Evolutionary conservation across 2,329 filamentous ascomycete genomes (phyloP).

Genomic region (Colletotrichum costaricense): DNA sequence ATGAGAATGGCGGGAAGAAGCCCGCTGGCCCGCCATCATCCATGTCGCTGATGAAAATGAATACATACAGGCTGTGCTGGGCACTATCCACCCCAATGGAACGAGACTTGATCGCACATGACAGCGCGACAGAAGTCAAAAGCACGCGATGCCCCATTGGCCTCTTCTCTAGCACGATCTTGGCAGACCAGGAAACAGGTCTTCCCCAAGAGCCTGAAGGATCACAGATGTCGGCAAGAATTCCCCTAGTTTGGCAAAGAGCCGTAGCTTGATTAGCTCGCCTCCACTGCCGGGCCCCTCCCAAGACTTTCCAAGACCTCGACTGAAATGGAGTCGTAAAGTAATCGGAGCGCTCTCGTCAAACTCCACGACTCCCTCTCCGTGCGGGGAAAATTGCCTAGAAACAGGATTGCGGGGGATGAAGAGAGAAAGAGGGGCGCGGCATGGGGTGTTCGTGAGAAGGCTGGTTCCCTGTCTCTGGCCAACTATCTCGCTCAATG

Average conservation of each 20-base stretch:
- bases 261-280: neutral
- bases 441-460: neutral
- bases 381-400: constrained; percentile 8
- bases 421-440: neutral
- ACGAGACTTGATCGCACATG: neutral
- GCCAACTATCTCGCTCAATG: neutral
- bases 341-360: neutral
- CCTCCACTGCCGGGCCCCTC: constrained; percentile 6
- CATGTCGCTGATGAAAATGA: neutral
- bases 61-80: neutral
- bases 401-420: constrained; percentile 17
- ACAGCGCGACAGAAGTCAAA: neutral
- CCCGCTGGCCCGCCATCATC: neutral
- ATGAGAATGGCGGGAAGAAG: neutral
- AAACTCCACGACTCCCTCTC: constrained; percentile 1
- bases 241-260: neutral
- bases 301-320: neutral
- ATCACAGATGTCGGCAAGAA: neutral
- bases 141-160: neutral
- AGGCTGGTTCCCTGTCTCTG: neutral
- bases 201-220: neutral
- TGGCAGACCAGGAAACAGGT: neutral
- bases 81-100: neutral
- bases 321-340: neutral
- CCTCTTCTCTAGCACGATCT: neutral